A percentile compares a stretch with the other conserved stretches of the same genome.
Conservation (phyloP, 2,329 filamentous ascomycete species). For the Thielaviopsis musarum region DNA sequence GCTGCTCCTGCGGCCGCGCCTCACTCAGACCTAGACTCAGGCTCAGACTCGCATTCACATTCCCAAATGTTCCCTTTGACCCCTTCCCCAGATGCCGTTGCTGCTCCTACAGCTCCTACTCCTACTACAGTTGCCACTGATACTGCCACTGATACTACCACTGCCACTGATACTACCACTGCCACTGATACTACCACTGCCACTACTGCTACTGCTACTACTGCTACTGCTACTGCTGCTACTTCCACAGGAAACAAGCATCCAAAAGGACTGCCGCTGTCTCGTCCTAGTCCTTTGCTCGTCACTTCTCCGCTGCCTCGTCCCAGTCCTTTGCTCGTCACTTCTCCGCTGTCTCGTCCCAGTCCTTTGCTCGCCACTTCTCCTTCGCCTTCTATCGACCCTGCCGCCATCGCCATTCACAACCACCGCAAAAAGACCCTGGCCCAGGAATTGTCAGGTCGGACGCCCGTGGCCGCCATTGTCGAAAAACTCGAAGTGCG, state of each 20-base stretch:
- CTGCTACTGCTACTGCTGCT: not conserved
- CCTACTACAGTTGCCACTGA: not conserved
- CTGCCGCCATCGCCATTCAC: not conserved
- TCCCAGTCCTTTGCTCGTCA: not conserved
- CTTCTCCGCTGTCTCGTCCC: not conserved
- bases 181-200: not conserved
- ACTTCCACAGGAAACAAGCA: not conserved
- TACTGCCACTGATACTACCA: not conserved
- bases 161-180: not conserved
- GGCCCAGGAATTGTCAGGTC: conserved; percentile 5
- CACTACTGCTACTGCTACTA: not conserved
- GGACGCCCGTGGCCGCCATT: conserved; percentile 6
- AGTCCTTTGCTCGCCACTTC: not conserved
- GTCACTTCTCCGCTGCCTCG: not conserved
- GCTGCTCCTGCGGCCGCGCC: no score
- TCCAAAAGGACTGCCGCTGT: not conserved
- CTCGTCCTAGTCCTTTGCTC: not conserved
- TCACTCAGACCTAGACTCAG: no score
- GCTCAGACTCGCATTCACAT: not conserved
- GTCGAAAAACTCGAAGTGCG: conserved; percentile 7
- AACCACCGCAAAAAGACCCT: conserved; percentile 9
- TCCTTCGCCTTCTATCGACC: not conserved
- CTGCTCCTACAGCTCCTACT: not conserved
- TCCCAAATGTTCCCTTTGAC: conserved; percentile 9
- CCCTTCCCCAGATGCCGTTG: conserved; percentile 6